Evolutionary conservation across 225 moss, liverwort and hornwort species (phyloP), one percentile per base, ranked within the genome.

Genomic region (Rhytidiadelphus loreus): DNA sequence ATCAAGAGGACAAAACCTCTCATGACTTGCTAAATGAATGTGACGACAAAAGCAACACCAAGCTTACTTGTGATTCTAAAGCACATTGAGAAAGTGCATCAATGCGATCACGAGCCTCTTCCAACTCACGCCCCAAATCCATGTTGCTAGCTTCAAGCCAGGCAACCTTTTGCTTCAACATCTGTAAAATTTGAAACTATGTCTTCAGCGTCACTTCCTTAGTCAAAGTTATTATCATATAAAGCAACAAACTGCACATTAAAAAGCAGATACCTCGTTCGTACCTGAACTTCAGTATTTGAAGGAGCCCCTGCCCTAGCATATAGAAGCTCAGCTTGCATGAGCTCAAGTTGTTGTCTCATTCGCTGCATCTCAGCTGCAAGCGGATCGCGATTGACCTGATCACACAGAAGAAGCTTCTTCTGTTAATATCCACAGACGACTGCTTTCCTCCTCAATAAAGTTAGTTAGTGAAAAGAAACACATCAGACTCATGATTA

Each of bases 281-380:
- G 20, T 82, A 97, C 98, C 95, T 97, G 97, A 60, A 98, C 93
- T 92, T 98, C 98, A 81, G 90, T 87, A 83, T 94, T 96, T 53
- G 95, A 93, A 80, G 95, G 95, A 76, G 94, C 91, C 59, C 98
- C 97, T 85, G 96, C 95, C 85, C 98, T 95, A 58, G 96, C 97
- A 94, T 97, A 98, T 61, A 96, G 82, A 87, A 98, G 97, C 86
- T 97, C 98, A 50, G 98, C 95, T 88, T 97, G 98, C 98, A 98
- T 96, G 78, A 97, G 93, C 89, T 97, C 98, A 88, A 98, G 89
- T 81, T 98, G 98, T 90, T 98, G 98, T 89, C 97, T 90, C 98
- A 98, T 94, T 88, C 97, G 94, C 75, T 95, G 96, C 95, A 98
- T 96, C 87, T 98, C 98, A 86, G 97, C 98, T 70, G 98, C 95